Conservation (phyloP, 148 eudicot genomes). For the Nepenthes gracilis region DNA sequence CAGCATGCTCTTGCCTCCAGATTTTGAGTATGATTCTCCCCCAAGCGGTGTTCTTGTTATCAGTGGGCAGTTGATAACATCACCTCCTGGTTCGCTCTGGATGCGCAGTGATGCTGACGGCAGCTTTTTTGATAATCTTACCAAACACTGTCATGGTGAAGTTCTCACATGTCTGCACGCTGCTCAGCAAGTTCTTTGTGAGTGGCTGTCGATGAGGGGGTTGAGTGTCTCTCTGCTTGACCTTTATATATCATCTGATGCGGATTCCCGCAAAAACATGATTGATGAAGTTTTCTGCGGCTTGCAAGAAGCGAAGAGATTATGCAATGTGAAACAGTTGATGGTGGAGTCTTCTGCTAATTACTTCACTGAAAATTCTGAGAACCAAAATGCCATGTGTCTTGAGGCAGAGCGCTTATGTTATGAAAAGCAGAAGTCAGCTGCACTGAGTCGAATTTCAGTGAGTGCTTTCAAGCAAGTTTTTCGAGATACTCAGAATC, state of each 20-base stretch:
- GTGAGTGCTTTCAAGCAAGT: conserved; percentile 56
- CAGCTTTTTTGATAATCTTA: conserved; percentile 48
- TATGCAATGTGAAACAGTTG: conserved; percentile 39
- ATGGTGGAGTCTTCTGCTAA: conserved; percentile 44
- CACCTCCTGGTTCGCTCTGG: conserved; percentile 63
- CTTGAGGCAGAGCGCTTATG: conserved; percentile 31
- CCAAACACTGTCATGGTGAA: conserved; percentile 35
- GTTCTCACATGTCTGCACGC: conserved; percentile 39
- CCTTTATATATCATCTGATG: conserved; percentile 68
- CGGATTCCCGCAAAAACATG: conserved; percentile 36
- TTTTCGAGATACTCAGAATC: conserved; percentile 60
- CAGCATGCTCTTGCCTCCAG: conserved; percentile 60
- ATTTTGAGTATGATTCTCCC: conserved; percentile 39
- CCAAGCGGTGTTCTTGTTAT: conserved; percentile 34
- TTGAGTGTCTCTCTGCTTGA: conserved; percentile 78
- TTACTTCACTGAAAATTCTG: conserved; percentile 30
- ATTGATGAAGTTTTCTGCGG: conserved; percentile 62
- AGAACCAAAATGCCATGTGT: conserved; percentile 19
- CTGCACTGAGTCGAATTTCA: conserved; percentile 60
- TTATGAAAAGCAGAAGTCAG: conserved; percentile 50
- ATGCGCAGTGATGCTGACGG: conserved; percentile 54
- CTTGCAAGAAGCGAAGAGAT: conserved; percentile 58
- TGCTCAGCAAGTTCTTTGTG: conserved; percentile 75
- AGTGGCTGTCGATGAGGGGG: conserved; percentile 76
- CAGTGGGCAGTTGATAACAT: conserved; percentile 55